Evolutionary conservation across 163 green algal species (phyloP).

Genomic region (Scenedesmus sp.): DNA sequence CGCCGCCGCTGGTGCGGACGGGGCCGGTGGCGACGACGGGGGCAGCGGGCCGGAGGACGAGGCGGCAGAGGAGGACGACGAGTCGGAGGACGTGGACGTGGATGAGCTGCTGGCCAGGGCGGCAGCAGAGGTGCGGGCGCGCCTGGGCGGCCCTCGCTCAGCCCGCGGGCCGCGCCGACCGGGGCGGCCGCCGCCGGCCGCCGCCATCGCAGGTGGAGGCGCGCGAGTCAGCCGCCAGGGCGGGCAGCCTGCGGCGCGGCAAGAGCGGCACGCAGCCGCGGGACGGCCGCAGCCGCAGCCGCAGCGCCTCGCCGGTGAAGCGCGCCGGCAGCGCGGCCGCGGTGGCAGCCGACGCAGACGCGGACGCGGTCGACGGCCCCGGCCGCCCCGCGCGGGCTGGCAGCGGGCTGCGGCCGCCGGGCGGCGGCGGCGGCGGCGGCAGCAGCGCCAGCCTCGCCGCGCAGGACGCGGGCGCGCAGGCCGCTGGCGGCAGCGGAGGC

Average conservation of each 20-base stretch:
- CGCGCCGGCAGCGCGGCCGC: background rate
- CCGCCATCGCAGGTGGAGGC: slow-evolving; percentile 5
- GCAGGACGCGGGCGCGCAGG: background rate
- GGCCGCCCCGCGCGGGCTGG: background rate
- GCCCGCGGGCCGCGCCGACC: background rate
- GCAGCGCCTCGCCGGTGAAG: background rate
- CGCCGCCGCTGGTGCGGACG: no score
- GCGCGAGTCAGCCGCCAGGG: background rate
- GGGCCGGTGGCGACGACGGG: background rate
- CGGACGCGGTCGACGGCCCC: no score
- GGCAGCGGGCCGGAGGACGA: background rate
- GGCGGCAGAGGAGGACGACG: background rate
- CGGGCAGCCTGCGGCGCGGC: background rate
- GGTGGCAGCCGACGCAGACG: no score
- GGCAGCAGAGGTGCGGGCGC: slow-evolving; percentile 30
- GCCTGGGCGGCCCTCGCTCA: no score
- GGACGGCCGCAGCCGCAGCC: background rate
- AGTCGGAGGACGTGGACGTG: slow-evolving; percentile 10
- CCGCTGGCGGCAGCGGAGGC: background rate
- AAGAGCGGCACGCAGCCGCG: background rate
- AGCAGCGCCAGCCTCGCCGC: background rate
- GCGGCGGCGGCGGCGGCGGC: background rate
- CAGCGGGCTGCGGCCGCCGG: background rate
- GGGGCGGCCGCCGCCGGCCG: background rate
- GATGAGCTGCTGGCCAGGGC: slow-evolving; percentile 34